Evolutionary conservation across 768 basidiomycete species (phyloP).

Genomic region (Kwoniella shandongensis): DNA sequence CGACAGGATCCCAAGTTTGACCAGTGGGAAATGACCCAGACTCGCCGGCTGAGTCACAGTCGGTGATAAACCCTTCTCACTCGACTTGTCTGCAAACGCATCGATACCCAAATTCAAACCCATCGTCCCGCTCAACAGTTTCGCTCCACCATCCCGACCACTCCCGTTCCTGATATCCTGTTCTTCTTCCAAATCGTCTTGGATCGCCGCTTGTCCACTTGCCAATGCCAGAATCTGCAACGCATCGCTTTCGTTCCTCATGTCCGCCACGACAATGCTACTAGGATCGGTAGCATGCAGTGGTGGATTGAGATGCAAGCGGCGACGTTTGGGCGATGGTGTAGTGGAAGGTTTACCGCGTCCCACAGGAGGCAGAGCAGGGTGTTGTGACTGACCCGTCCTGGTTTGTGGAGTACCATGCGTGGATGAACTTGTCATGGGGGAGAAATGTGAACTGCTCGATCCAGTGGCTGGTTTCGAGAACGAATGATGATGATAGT

Average conservation of each 20-base stretch:
- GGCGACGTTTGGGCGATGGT: conserved; percentile 37
- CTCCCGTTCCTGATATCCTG: neutral
- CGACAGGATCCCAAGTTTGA: conserved; percentile 40
- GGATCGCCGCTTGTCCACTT: conserved; percentile 18
- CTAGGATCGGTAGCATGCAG: conserved; percentile 44
- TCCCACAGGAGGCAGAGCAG: neutral
- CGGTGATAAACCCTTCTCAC: neutral
- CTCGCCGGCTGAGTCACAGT: neutral
- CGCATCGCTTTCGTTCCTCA: conserved; percentile 53
- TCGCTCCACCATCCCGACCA: neutral
- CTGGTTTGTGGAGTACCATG: conserved; percentile 6
- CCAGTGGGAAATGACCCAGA: conserved; percentile 31
- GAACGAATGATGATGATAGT: neutral
- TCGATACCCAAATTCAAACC: no score
- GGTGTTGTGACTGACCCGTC: neutral
- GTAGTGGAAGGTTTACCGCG: conserved; percentile 3
- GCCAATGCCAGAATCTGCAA: conserved; percentile 50
- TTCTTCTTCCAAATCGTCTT: conserved; percentile 7
- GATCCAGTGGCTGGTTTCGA: conserved; percentile 6
- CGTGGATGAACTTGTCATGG: conserved; percentile 3
- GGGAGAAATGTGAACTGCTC: conserved; percentile 6
- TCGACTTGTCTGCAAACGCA: neutral
- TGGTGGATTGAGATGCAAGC: conserved; percentile 43
- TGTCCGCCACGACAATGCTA: conserved; percentile 49
- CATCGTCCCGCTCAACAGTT: no score